These are phyloP conservation scores for Cyberlindnera subsufficiens DNA, from an alignment of 805 yeast genomes.

Conservation along the genomic window DNA sequence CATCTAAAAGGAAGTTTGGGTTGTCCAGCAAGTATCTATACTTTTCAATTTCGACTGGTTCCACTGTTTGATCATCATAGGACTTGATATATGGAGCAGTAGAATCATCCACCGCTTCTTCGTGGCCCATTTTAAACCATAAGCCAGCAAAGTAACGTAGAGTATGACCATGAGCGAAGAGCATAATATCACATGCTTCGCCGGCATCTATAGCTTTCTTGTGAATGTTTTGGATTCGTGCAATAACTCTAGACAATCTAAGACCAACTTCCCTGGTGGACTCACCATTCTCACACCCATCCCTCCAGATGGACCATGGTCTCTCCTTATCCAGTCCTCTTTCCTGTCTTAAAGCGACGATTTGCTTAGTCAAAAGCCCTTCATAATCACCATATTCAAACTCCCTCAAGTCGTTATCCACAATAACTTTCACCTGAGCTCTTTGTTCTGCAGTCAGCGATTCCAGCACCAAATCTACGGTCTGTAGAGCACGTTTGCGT, in stretches of 20 bases:
- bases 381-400: constrained; percentile 98
- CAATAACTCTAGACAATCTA: constrained; percentile 69
- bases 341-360: constrained; percentile 48
- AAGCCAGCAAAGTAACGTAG: constrained; percentile 84
- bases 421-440: constrained; percentile 36
- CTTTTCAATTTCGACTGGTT: constrained; percentile 26
- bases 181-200: constrained; percentile 63
- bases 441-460: constrained; percentile 37
- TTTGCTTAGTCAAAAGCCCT: constrained; percentile 68
- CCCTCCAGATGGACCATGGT: constrained; percentile 81
- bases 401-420: constrained; percentile 73
- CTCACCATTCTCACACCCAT: constrained; percentile 94
- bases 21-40: constrained; percentile 39
- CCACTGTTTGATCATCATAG: constrained; percentile 24
- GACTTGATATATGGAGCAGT: constrained; percentile 17
- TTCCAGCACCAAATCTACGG: constrained; percentile 59
- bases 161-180: constrained; percentile 92
- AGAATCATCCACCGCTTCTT: constrained; percentile 5
- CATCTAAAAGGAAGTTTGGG: constrained; percentile 82
- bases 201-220: constrained; percentile 41
- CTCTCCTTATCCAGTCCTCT: constrained; percentile 49
- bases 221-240: constrained; percentile 57
- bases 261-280: constrained; percentile 54
- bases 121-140: constrained; percentile 54
- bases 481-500: constrained; percentile 69